Evolutionary conservation across 169 alveolate species (phyloP), one percentile per base, ranked within the genome.

Genomic region (Plasmodium gonderi): DNA sequence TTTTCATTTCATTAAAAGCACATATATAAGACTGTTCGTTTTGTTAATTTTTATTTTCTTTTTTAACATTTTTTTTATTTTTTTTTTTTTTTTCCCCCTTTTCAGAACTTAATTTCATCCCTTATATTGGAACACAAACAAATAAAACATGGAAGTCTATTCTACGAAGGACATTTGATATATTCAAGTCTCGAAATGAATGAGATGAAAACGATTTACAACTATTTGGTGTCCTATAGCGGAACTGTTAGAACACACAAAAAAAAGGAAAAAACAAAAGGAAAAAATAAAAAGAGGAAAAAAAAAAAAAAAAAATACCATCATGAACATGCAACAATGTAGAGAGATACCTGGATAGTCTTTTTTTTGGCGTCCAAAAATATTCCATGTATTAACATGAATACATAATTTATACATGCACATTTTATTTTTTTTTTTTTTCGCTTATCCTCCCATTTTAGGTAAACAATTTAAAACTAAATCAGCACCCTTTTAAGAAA

Each of bases 401-500:
- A 60, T 26, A 54, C 29, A 14, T 64, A 8, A 54, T 8, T 31
- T 12, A 36, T 6, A 26, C 26, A 23, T 33, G 31, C 23, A 36
- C 45, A 12, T 42, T 79, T 17, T 36, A 17, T 60, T 17, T 33
- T 33, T 17, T 20, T 33, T 33, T 33, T 83, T 33, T 51, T 49
- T 72, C 3, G 20, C 26, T 29, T 72, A 26, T 64, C 33, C 23
- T 3, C 17, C 4, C 47, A 0, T 23, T 49, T 12, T 36, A 83
- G 92, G 92, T 85, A n/a, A 85, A 85, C 68, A 85, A 85, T 75
- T 85, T 85, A 40, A 85, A 85, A 60, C 33, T 85, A 44, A 74
- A 20, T 14, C 87, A 85, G 17, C 47, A 36, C 45, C 92, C 92
- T 11, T 85, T 85, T 85, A 74, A 64, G 49, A 85, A 85, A 36